Evolutionary conservation across 1,284 basidiomycete genomes (phyloP).

Genomic region (Malassezia furfur): DNA sequence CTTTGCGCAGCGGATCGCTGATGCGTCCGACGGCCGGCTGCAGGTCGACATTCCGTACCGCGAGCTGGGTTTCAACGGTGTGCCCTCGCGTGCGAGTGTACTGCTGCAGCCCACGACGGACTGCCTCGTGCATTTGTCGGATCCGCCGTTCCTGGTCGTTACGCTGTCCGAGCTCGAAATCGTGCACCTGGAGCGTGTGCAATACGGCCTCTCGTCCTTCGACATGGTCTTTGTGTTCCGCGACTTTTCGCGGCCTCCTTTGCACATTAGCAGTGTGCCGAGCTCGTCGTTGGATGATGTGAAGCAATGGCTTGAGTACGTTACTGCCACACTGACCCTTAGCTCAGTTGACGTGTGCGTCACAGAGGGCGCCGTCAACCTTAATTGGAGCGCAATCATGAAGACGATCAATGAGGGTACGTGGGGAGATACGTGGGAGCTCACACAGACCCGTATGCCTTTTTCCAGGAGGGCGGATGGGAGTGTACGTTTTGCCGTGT

Average conservation of each 20-base stretch:
- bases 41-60: conserved; percentile 95
- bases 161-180: conserved; percentile 91
- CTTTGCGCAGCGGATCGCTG: conserved; percentile 86
- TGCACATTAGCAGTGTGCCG: conserved; percentile 53
- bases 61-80: conserved; percentile 92
- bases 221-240: conserved; percentile 94
- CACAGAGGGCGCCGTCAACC: conserved; percentile 90
- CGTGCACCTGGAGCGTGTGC: conserved; percentile 90
- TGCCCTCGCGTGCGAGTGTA: conserved; percentile 89
- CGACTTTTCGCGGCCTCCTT: conserved; percentile 81
- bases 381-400: conserved; percentile 92
- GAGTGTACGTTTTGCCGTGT: conserved; percentile 49
- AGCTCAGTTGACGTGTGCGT: conserved; percentile 75
- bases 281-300: conserved; percentile 38
- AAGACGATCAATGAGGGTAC: conserved; percentile 42
- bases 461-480: conserved; percentile 95
- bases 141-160: conserved; percentile 90
- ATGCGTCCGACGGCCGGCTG: conserved; percentile 67
- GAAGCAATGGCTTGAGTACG: conserved; percentile 66
- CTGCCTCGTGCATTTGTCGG: conserved; percentile 87
- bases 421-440: background rate
- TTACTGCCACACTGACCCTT: background rate
- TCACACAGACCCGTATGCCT: conserved; percentile 85
- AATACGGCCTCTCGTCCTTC: conserved; percentile 92
- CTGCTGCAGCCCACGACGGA: conserved; percentile 92